Evolutionary conservation across 1,139 yeast genomes (phyloP).

Genomic region (Yamadazyma siamensis): DNA sequence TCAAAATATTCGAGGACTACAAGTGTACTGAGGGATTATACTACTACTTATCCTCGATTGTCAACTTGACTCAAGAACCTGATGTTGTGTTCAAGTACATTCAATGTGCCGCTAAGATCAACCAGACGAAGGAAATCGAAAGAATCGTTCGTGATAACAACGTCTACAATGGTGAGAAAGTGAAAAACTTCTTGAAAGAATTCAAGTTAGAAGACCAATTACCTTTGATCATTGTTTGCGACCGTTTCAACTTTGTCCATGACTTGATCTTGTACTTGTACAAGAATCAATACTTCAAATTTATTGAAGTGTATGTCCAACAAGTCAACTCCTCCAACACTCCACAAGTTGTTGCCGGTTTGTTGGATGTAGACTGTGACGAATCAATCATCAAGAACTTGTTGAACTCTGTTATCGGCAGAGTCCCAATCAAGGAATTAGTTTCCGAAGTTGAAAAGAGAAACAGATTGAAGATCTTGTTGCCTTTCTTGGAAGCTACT

Average conservation of each 20-base stretch:
- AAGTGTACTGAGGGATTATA: slow-evolving; percentile 91
- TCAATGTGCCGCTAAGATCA: slow-evolving; percentile 87
- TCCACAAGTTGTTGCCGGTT: slow-evolving; percentile 94
- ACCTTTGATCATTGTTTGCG: slow-evolving; percentile 95
- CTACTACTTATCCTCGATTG: slow-evolving; percentile 89
- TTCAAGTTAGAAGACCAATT: slow-evolving; percentile 91
- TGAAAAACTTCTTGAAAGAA: slow-evolving; percentile 93
- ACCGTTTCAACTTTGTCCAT: slow-evolving; percentile 86
- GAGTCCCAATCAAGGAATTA: slow-evolving; percentile 87
- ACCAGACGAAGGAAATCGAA: slow-evolving; percentile 92
- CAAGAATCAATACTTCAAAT: slow-evolving; percentile 93
- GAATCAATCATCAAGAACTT: slow-evolving; percentile 81
- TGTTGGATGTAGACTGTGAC: slow-evolving; percentile 95
- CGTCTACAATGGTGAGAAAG: slow-evolving; percentile 95
- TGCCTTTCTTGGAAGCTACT: slow-evolving; percentile 91
- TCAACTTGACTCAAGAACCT: slow-evolving; percentile 88
- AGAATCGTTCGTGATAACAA: slow-evolving; percentile 92
- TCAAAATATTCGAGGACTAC: slow-evolving; percentile 90
- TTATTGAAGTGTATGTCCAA: slow-evolving; percentile 95
- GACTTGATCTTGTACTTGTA: slow-evolving; percentile 90
- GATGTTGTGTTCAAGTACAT: slow-evolving; percentile 95
- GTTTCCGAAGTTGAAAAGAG: slow-evolving; percentile 95
- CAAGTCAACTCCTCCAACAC: slow-evolving; percentile 94
- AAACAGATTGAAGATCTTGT: slow-evolving; percentile 83
- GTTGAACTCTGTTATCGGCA: slow-evolving; percentile 84